Evolutionary conservation across 768 basidiomycete species (phyloP).

Genomic region (Cytidiella melzeri): DNA sequence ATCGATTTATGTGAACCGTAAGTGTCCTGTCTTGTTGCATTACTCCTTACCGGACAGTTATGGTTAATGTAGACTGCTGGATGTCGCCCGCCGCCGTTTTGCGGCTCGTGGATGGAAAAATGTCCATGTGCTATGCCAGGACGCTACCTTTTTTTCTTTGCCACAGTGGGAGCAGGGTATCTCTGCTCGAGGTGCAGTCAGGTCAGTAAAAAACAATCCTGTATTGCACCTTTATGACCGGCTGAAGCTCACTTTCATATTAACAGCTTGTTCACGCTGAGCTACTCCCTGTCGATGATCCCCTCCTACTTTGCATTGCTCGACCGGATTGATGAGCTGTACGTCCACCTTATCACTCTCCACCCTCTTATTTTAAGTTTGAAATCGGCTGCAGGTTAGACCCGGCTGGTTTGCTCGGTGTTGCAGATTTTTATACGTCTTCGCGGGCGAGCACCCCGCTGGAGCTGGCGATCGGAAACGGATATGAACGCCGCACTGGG

Average conservation of each 20-base stretch:
- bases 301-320: conserved; percentile 22
- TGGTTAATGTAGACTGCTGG: conserved; percentile 34
- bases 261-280: conserved; percentile 43
- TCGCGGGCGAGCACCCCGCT: conserved; percentile 48
- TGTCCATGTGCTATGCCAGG: conserved; percentile 65
- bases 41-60: conserved; percentile 28
- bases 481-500: conserved; percentile 41
- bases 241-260: too few relatives aligned
- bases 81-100: conserved; percentile 66
- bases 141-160: conserved; percentile 60
- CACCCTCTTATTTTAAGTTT: conserved; percentile 18
- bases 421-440: conserved; percentile 72
- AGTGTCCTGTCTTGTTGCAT: not conserved
- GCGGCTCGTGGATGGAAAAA: conserved; percentile 65
- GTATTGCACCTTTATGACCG: conserved; percentile 39
- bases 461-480: conserved; percentile 57
- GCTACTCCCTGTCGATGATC: conserved; percentile 52
- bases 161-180: conserved; percentile 47
- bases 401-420: conserved; percentile 47
- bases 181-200: conserved; percentile 48
- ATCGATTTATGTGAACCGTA: conserved; percentile 55
- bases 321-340: conserved; percentile 6
- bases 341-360: conserved; percentile 41
- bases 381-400: conserved; percentile 2
- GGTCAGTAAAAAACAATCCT: too few relatives aligned